Percentiles rank a stretch among this genome's conserved stretches.
phyloP scores from a whole-genome alignment of 176 grass and related monocot genomes.

The Leersia perrieri region DNA sequence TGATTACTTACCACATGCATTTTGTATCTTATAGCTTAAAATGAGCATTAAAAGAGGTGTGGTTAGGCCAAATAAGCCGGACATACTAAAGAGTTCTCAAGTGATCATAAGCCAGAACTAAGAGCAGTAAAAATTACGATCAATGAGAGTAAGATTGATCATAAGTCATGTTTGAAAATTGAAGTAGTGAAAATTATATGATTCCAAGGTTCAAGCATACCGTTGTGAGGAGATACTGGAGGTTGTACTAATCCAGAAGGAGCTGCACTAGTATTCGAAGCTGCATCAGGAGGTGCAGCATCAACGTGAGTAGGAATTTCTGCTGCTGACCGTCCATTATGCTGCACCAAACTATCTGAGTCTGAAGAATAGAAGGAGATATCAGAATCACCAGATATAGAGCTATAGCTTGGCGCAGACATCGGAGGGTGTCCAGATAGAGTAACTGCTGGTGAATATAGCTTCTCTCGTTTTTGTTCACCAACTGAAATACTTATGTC shows the following conservation, averaged over 20 bases:
- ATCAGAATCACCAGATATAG: constrained; percentile 18
- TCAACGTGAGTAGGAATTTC: constrained; percentile 43
- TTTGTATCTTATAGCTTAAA: neutral
- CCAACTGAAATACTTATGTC: constrained; percentile 24
- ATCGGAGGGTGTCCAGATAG: constrained; percentile 28
- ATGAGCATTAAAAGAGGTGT: neutral
- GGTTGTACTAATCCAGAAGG: constrained; percentile 63
- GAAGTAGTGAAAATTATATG: constrained; percentile 19
- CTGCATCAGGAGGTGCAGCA: constrained; percentile 46
- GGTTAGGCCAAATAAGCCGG: neutral
- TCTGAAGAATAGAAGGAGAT: constrained; percentile 39
- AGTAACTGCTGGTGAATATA: constrained; percentile 31
- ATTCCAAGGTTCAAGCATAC: constrained; percentile 40
- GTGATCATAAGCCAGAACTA: neutral
- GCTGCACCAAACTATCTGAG: constrained; percentile 28
- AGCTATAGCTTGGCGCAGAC: constrained; percentile 47
- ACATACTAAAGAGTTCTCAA: neutral
- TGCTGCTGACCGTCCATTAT: constrained; percentile 28
- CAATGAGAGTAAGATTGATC: neutral
- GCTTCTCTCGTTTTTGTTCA: constrained; percentile 38
- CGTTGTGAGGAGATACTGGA: constrained; percentile 60
- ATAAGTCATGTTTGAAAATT: neutral
- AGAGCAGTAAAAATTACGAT: neutral
- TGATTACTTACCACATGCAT: neutral
- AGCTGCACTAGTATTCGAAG: constrained; percentile 59